Evolutionary conservation across 305 asterid species (phyloP), one percentile per base, ranked within the genome.

Genomic region (Salvia sclarea): DNA sequence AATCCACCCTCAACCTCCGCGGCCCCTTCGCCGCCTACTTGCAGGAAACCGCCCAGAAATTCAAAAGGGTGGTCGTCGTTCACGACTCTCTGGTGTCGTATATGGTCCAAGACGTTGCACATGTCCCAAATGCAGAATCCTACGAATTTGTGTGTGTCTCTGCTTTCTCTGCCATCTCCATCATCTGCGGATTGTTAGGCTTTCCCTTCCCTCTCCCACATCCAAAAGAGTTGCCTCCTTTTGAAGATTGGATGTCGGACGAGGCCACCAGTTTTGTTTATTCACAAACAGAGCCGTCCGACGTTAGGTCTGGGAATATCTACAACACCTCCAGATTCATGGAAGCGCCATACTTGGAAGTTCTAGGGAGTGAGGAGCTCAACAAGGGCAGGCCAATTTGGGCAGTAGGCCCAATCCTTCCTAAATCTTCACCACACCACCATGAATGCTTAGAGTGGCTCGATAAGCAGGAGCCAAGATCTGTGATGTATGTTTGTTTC

Each of bases 351-450:
- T 85, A 61, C 17, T 0, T 85, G 47, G 76, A 80, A 33, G 41
- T 65, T 1, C 20, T 82, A 0, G 85, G 55, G 40, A 68, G 6
- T 13, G 75, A 62, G 0, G 60, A 22, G 6, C 1, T 50, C 6
- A 75, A 35, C 4, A 53, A 63, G 8, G 59, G 60, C 37, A 69
- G 73, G 70, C 31, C 31, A 0, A 6, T 14, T 0, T 82, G 84
- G 82, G 87, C 85, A 6, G 20, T 82, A 3, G 87, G 90, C 3
- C 90, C 87, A 2, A 63, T 78, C 0, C 66, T 78, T 2, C 76
- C 79, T 7, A 12, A 38, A 8, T 14, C 48, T 75, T 2, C 9
- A 17, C 2, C 1, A 20, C 17, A 13, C 1, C 37, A n/a, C 5
- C 68, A 78, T 57, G 16, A 31, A 58, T 81, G 79, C 62, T 56